Percentiles rank a stretch among this genome's conserved stretches.
Conservation (phyloP, 2,329 filamentous ascomycete species). For the Ophiocordyceps camponoti-rufipedis region DNA sequence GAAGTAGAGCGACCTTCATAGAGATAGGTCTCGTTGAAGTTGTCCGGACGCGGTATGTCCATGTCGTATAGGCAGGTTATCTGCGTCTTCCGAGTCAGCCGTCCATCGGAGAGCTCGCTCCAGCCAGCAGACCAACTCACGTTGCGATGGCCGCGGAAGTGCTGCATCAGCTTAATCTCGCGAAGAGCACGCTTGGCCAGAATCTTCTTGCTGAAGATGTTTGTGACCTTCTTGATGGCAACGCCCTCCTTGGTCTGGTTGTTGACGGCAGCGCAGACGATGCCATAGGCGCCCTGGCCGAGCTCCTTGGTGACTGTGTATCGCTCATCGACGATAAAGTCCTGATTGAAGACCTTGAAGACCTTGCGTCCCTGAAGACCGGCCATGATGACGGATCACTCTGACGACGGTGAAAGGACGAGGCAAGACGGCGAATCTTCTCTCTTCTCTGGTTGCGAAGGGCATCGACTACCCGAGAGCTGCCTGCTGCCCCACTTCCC, state of each 20-base stretch:
- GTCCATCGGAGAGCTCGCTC: neutral
- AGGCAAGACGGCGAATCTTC: neutral
- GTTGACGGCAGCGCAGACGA: conserved; percentile 93
- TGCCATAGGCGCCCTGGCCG: conserved; percentile 94
- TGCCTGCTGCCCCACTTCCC: neutral
- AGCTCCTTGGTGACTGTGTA: conserved; percentile 98
- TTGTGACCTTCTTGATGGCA: conserved; percentile 98
- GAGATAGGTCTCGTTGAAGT: conserved; percentile 97
- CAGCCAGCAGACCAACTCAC: conserved; percentile 28
- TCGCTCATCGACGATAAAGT: conserved; percentile 94
- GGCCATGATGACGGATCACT: conserved; percentile 13
- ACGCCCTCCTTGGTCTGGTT: conserved; percentile 81
- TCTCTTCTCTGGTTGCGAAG: neutral
- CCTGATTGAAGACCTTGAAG: conserved; percentile 99
- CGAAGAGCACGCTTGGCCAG: conserved; percentile 91
- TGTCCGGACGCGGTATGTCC: conserved; percentile 93
- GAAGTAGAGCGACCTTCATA: conserved; percentile 62
- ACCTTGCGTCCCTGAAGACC: conserved; percentile 51
- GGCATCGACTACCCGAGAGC: neutral
- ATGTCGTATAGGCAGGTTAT: conserved; percentile 99
- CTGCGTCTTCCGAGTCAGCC: conserved; percentile 23
- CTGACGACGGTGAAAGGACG: neutral
- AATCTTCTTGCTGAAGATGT: conserved; percentile 99
- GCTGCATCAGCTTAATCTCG: conserved; percentile 96
- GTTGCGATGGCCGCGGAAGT: conserved; percentile 83